phyloP scores from a whole-genome alignment of 2,329 filamentous ascomycete genomes.

The Exophiala oligosperma region DNA sequence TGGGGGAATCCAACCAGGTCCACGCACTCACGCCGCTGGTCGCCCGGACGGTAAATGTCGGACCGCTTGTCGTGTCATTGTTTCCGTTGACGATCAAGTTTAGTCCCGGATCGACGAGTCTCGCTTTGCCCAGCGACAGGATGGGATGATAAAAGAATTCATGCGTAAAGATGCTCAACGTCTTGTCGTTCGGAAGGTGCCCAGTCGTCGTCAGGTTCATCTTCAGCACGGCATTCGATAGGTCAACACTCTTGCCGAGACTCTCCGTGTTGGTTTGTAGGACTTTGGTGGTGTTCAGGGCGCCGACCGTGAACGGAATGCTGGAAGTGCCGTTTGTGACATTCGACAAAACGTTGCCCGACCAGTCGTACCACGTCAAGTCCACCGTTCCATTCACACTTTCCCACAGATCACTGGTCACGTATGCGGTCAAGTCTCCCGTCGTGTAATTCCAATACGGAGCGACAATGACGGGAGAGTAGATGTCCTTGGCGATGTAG shows the following conservation, averaged over 20 bases:
- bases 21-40: constrained; percentile 52
- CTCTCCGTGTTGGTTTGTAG: constrained; percentile 41
- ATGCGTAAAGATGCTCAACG: constrained; percentile 47
- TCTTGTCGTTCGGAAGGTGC: constrained; percentile 47
- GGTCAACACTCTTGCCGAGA: constrained; percentile 33
- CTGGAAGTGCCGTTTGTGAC: constrained; percentile 34
- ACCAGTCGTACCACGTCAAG: constrained; percentile 54
- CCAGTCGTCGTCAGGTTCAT: constrained; percentile 48
- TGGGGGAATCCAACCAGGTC: constrained; percentile 57
- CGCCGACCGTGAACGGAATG: constrained; percentile 45
- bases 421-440: constrained; percentile 54
- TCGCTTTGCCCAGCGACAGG: constrained; percentile 44
- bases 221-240: constrained; percentile 43
- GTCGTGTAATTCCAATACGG: constrained; percentile 56
- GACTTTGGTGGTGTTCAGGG: constrained; percentile 54
- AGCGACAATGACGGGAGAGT: constrained; percentile 59
- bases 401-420: constrained; percentile 60
- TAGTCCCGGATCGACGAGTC: constrained; percentile 52
- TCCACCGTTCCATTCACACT: constrained; percentile 47
- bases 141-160: constrained; percentile 52
- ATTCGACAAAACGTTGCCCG: constrained; percentile 45
- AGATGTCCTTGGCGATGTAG: constrained; percentile 59
- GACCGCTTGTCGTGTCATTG: constrained; percentile 23
- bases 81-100: constrained; percentile 32
- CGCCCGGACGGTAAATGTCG: constrained; percentile 50